Evolutionary conservation across 192 early-diverging fungal genomes (phyloP).

Genomic region (Mortierella alpina): DNA sequence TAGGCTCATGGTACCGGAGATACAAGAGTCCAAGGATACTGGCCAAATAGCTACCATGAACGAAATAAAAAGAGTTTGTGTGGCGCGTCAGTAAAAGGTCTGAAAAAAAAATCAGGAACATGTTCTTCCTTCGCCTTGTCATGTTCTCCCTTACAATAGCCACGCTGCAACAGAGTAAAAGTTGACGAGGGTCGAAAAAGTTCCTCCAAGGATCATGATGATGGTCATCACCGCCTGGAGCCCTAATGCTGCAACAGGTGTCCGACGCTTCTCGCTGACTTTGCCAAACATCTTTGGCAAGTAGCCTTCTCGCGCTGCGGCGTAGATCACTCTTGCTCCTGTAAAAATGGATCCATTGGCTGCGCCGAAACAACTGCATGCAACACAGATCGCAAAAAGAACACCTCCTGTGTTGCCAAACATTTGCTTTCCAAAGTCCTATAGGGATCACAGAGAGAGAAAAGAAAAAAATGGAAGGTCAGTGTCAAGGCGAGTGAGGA

Average conservation of each 20-base stretch:
- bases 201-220: slow-evolving; percentile 72
- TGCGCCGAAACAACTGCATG: slow-evolving; percentile 79
- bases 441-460: background rate
- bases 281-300: slow-evolving; percentile 76
- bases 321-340: slow-evolving; percentile 75
- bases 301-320: slow-evolving; percentile 73
- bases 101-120: background rate
- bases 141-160: slow-evolving; percentile 61
- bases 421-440: slow-evolving; percentile 78
- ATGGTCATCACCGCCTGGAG: slow-evolving; percentile 70
- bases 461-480: background rate
- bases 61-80: background rate
- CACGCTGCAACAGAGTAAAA: slow-evolving; percentile 83
- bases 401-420: slow-evolving; percentile 77
- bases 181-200: slow-evolving; percentile 76
- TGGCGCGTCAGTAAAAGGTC: background rate
- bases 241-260: slow-evolving; percentile 75
- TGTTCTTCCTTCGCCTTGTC: background rate
- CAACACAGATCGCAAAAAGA: slow-evolving; percentile 77
- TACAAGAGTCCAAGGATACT: slow-evolving; percentile 73
- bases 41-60: slow-evolving; percentile 68
- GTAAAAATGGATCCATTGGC: slow-evolving; percentile 85
- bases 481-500: background rate
- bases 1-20: slow-evolving; percentile 73
- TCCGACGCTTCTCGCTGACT: slow-evolving; percentile 65